Conservation (phyloP, 306 rosid species). For the Lathyrus sativus region DNA sequence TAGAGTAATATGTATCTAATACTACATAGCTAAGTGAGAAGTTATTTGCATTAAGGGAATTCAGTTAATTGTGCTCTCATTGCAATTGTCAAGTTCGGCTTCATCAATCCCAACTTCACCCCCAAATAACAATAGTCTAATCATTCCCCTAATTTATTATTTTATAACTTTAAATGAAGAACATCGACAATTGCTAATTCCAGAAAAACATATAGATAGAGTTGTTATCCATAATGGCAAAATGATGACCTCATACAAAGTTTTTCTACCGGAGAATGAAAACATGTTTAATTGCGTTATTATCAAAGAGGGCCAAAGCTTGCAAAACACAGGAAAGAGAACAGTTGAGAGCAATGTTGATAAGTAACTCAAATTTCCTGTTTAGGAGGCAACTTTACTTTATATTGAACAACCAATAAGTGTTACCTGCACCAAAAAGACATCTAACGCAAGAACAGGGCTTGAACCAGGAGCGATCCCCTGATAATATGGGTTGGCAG, state of each 20-base stretch:
- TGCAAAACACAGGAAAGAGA: slow-evolving; percentile 6
- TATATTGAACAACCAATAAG: neutral
- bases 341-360: neutral
- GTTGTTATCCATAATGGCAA: neutral
- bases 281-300: neutral
- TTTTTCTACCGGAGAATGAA: neutral
- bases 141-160: slow-evolving; percentile 2
- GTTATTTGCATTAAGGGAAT: neutral
- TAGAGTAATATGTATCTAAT: slow-evolving; percentile 6
- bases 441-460: slow-evolving; percentile 96
- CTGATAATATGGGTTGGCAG: slow-evolving; percentile 86
- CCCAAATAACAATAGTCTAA: slow-evolving; percentile 1
- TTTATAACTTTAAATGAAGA: neutral
- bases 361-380: slow-evolving; percentile 18
- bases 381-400: neutral
- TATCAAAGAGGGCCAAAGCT: neutral
- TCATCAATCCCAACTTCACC: neutral
- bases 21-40: neutral
- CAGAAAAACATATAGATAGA: slow-evolving; percentile 29
- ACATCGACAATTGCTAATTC: slow-evolving; percentile 2
- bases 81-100: slow-evolving; percentile 25
- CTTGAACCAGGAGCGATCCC: slow-evolving; percentile 81
- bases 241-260: neutral
- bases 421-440: slow-evolving; percentile 90
- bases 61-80: slow-evolving; percentile 22